Conservation (phyloP, 441 rosid species). For the Croton setiger region DNA sequence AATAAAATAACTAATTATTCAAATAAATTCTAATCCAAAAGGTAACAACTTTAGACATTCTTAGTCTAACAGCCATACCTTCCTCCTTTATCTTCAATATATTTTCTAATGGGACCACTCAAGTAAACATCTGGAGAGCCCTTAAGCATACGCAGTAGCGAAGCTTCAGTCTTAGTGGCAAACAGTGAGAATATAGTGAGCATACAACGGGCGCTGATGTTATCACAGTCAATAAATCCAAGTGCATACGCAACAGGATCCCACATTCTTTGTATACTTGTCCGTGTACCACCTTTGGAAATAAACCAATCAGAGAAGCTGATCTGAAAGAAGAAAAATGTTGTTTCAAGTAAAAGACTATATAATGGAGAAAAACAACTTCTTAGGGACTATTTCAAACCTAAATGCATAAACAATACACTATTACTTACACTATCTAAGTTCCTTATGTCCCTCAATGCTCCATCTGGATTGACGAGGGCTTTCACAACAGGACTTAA, state of each 20-base stretch:
- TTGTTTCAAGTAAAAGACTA: slow-evolving; percentile 10
- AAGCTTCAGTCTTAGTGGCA: slow-evolving; percentile 98
- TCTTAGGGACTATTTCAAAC: background rate
- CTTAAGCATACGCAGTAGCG: slow-evolving; percentile 95
- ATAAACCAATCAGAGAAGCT: slow-evolving; percentile 98
- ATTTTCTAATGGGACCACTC: slow-evolving; percentile 92
- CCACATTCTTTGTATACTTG: slow-evolving; percentile 97
- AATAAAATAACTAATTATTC: background rate
- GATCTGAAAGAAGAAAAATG: slow-evolving; percentile 46
- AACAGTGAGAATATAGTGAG: slow-evolving; percentile 96
- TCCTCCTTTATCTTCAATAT: slow-evolving; percentile 87
- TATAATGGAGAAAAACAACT: background rate
- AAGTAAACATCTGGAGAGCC: slow-evolving; percentile 95
- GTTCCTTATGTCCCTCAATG: slow-evolving; percentile 79
- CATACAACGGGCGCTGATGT: slow-evolving; percentile 99
- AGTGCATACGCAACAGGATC: slow-evolving; percentile 99
- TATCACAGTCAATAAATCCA: slow-evolving; percentile 97
- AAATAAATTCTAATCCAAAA: background rate
- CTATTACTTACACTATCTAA: slow-evolving; percentile 68
- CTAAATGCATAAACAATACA: slow-evolving; percentile 11
- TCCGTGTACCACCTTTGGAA: slow-evolving; percentile 93
- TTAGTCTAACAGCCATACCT: slow-evolving; percentile 41
- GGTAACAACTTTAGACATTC: slow-evolving; percentile 2
- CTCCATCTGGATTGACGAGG: slow-evolving; percentile 85
- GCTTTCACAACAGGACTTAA: slow-evolving; percentile 94